Base-by-base conservation (phyloP, 805 yeast genomes). In the Clavispora fructus region DNA sequence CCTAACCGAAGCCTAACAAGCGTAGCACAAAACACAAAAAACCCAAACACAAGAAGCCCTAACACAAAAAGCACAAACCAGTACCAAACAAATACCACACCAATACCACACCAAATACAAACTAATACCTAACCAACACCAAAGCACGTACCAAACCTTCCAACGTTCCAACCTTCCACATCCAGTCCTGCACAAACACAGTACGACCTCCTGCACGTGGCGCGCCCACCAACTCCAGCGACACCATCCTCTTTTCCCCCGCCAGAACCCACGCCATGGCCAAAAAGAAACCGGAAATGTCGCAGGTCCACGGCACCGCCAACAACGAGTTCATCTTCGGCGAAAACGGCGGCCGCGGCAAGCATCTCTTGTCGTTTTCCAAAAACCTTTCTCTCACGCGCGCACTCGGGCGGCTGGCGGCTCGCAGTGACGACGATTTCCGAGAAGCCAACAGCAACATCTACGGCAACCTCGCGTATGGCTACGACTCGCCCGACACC, bases 271-370 rank as follows among this genome's bases (percentile, higher is more conserved):
- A 35, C 39, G 8, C 35, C 44, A 71, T 71, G 76, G 71, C 71
- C 38, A 69, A 67, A 55, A 68, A 68, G 61, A 68, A 65, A 42
- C 74, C 55, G 43, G 77, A 71, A 49, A 72, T 72, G 77, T 60
- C 74, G 12, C 77, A 71, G 60, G 67, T 69, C 25, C 69, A 70
- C 54, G 54, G 50, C 45, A 59, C 57, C 41, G 47, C 65, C 46
- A 65, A 62, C 55, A 77, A 78, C 51, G 89, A 83, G 59, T 83
- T 80, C 55, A 67, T 82, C 14, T 83, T 83, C 53, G 84, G 83
- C 23, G 87, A 83, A 54, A 73, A 75, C 35, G 89, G 89, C 16
- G 88, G 88, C 12, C 71, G 75, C 40, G 88, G 88, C 2, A 80
- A 80, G 46, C 72, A 80, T 35, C 69, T 79, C 11, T 68, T 82